Evolutionary conservation across 2,329 filamentous ascomycete species (phyloP).

Genomic region (Alternaria sp.): DNA sequence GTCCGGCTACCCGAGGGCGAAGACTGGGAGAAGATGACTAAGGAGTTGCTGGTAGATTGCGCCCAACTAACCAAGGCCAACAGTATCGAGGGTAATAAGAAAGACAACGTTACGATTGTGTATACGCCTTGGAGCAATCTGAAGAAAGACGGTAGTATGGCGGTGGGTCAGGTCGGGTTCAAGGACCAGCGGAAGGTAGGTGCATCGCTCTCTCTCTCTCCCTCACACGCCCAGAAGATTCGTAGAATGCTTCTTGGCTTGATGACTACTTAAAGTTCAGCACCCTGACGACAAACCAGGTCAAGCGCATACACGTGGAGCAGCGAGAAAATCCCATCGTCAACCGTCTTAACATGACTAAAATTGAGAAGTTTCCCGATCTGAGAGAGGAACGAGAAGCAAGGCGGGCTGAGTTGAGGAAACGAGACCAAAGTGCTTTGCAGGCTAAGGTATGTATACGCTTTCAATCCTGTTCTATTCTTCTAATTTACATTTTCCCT

Average conservation of each 20-base stretch:
- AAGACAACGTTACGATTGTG: constrained; percentile 94
- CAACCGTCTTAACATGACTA: constrained; percentile 98
- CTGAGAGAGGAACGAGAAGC: constrained; percentile 83
- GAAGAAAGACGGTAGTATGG: constrained; percentile 95
- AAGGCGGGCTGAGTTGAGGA: constrained; percentile 73
- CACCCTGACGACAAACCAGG: constrained; percentile 55
- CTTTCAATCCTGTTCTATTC: neutral
- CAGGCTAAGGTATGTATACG: constrained; percentile 65
- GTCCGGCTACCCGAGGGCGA: constrained; percentile 81
- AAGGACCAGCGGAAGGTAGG: constrained; percentile 78
- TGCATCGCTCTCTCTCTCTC: neutral
- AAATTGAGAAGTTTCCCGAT: constrained; percentile 86
- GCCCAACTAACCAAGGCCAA: constrained; percentile 99
- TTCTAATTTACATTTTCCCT: neutral
- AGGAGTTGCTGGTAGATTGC: constrained; percentile 80
- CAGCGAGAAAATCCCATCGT: constrained; percentile 88
- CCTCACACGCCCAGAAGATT: neutral
- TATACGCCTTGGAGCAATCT: constrained; percentile 99
- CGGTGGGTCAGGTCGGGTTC: constrained; percentile 91
- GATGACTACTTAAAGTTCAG: neutral
- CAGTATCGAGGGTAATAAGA: constrained; percentile 99
- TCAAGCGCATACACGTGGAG: constrained; percentile 81
- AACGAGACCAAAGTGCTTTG: constrained; percentile 70
- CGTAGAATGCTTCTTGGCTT: neutral
- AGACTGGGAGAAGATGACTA: constrained; percentile 82